Conservation (phyloP, 2,329 filamentous ascomycete genomes). For the Fusarium duplospermum region DNA sequence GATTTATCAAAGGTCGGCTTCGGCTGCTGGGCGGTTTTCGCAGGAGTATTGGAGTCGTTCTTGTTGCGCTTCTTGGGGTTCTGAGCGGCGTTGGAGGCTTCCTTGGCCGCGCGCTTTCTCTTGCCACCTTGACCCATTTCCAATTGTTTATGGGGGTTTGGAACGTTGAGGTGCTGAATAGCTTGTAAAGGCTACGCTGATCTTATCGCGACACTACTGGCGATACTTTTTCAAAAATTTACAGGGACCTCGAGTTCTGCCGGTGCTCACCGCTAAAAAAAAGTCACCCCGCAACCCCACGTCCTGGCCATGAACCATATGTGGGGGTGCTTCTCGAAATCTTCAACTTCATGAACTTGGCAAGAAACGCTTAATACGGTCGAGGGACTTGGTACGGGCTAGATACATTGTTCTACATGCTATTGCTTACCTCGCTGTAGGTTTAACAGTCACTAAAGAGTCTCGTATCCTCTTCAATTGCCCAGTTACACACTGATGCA, state of each 20-base stretch:
- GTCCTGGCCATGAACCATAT: neutral
- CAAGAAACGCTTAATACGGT: neutral
- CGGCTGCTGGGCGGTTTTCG: conserved; percentile 36
- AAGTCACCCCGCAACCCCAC: conserved; percentile 35
- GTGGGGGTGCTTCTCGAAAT: neutral
- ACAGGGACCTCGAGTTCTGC: conserved; percentile 33
- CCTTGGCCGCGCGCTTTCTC: conserved; percentile 51
- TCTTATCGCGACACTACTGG: conserved; percentile 24
- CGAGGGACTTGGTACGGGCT: neutral
- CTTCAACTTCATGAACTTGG: neutral
- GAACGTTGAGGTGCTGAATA: conserved; percentile 9
- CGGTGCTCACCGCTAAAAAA: conserved; percentile 35
- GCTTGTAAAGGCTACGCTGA: conserved; percentile 4
- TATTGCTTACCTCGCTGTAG: neutral
- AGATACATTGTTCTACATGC: neutral
- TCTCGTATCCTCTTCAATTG: neutral
- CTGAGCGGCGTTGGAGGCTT: conserved; percentile 40
- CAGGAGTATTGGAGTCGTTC: conserved; percentile 39
- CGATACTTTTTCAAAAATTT: conserved; percentile 33
- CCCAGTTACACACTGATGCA: neutral
- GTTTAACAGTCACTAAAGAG: no score
- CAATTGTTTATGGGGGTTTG: neutral
- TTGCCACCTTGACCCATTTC: conserved; percentile 49
- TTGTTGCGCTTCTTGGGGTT: conserved; percentile 50
- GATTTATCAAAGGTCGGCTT: conserved; percentile 49